A percentile compares a stretch with the other conserved stretches of the same genome.
These are phyloP conservation scores for Drosera capensis DNA, from an alignment of 148 eudicot species.

Conservation along the genomic window DNA sequence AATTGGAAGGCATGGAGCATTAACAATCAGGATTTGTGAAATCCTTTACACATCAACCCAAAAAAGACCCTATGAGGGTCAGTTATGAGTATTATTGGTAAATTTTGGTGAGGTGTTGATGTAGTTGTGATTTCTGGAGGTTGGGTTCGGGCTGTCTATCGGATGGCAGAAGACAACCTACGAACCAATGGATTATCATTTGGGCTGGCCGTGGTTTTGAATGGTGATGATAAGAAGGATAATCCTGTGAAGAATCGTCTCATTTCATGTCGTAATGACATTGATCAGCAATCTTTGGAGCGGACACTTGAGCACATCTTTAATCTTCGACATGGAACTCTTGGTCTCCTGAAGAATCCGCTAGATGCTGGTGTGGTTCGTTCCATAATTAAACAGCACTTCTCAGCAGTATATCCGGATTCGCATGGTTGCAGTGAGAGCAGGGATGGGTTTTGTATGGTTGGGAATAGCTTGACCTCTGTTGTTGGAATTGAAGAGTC, in stretches of 20 bases:
- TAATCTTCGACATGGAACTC: conserved; percentile 47
- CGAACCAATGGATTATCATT: conserved; percentile 51
- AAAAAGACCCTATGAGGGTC: no score
- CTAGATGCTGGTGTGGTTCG: conserved; percentile 27
- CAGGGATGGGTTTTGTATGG: conserved; percentile 42
- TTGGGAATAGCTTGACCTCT: conserved; percentile 19
- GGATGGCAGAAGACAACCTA: conserved; percentile 65
- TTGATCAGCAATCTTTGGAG: conserved; percentile 83
- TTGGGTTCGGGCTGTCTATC: conserved; percentile 13
- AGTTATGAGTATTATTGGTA: no score
- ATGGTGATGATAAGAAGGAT: conserved; percentile 35
- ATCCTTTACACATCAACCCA: no score
- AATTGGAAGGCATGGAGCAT: no score
- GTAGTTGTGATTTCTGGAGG: no score
- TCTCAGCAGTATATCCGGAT: conserved; percentile 14
- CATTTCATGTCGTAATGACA: conserved; percentile 62
- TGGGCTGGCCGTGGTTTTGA: conserved; percentile 63
- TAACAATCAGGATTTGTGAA: no score
- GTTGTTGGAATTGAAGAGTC: conserved; percentile 55
- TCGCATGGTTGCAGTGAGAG: conserved; percentile 3
- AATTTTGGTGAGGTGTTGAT: conserved; percentile 13
- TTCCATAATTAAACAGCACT: conserved; percentile 39
- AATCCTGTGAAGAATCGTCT: conserved; percentile 46
- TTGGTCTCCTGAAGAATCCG: conserved; percentile 28
- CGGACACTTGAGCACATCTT: conserved; percentile 77